Evolutionary conservation across 177 flowering plant species (phyloP), one percentile per base, ranked within the genome.

Genomic region (Vitis hybrid): DNA sequence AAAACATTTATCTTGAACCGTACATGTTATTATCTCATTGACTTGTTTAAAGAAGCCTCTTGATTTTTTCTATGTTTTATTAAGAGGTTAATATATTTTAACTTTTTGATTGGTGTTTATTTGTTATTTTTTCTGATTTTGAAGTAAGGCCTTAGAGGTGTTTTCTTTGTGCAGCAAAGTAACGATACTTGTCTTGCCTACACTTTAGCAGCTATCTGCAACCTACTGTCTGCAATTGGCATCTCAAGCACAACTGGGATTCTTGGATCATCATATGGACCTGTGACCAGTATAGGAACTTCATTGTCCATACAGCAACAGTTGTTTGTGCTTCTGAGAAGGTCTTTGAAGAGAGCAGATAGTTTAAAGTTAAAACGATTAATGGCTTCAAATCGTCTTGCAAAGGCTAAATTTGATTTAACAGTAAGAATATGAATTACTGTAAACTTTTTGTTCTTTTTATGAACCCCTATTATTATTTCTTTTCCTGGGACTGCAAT

Each of bases 181-280:
- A 87, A 93, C 82, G 98, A 95, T 70, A 78, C 86, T 51, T 90
- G 97, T 78, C 93, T 95, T 54, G 94, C 98, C 14, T 90, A 90
- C 68, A 89, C 97, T 45, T 78, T 93, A 76, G 84, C 97, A 54
- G 91, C 92, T 60, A 91, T 95, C 68, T 86, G 97, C 81, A 86
- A 85, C 80, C 79, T 95, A 69, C 76, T 95, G 77, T 90, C 93
- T 74, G 94, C 91, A 78, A 69, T 81, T 64, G 94, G 97, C 34
- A 72, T 91, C 53, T 87, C 93, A 63, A 82, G 79, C 65, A 78
- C 85, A 61, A 77, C 82, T 67, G 86, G 93, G 67, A 82, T 90
- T 63, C 85, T 90, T 75, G 97, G 96, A 71, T 86, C 96, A 59
- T 82, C 99, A 6, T 77, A 77, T 61, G 83, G 86, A 58, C 89